Percentiles rank a stretch among this genome's conserved stretches.
These are phyloP conservation scores for Orychophragmus violaceus DNA, from an alignment of 345 rosid genomes.

Conservation along the genomic window DNA sequence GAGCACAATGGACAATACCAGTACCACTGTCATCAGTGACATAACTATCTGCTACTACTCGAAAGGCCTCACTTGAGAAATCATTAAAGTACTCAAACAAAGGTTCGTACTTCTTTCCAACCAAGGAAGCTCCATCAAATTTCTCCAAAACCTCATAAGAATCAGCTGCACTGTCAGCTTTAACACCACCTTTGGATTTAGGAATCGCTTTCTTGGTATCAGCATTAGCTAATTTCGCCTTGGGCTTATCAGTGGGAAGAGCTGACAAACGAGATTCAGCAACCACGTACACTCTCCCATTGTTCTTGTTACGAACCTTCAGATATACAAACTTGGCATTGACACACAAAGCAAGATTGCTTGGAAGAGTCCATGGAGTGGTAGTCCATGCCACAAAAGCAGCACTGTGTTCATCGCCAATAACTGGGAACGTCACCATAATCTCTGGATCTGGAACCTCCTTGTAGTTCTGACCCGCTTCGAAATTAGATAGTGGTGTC, in stretches of 20 bases:
- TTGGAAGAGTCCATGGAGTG: conserved; percentile 97
- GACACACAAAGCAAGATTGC: conserved; percentile 94
- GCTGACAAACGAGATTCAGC: conserved; percentile 76
- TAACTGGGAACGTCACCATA: conserved; percentile 69
- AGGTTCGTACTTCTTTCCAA: conserved; percentile 87
- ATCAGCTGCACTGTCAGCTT: conserved; percentile 44
- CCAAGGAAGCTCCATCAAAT: conserved; percentile 56
- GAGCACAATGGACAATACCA: conserved; percentile 96
- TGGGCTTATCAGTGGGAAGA: conserved; percentile 80
- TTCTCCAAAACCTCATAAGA: conserved; percentile 63
- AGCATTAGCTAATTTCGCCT: conserved; percentile 39
- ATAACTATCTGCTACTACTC: conserved; percentile 87
- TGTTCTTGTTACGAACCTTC: conserved; percentile 75
- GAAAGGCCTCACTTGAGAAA: conserved; percentile 60
- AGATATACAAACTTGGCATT: conserved; percentile 65
- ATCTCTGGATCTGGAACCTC: conserved; percentile 82
- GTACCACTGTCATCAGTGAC: conserved; percentile 95
- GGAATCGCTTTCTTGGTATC: conserved; percentile 55
- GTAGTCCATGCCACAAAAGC: conserved; percentile 97
- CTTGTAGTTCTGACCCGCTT: conserved; percentile 65
- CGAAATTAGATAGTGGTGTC: conserved; percentile 84
- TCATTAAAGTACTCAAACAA: conserved; percentile 78
- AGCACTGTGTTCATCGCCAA: conserved; percentile 79
- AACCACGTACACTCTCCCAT: conserved; percentile 64
- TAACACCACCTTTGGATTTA: conserved; percentile 55